Percentiles rank a stretch among this genome's conserved stretches.
These are phyloP conservation scores for Nemania sp. DNA, from an alignment of 2,329 filamentous ascomycete species.

Conservation along the genomic window DNA sequence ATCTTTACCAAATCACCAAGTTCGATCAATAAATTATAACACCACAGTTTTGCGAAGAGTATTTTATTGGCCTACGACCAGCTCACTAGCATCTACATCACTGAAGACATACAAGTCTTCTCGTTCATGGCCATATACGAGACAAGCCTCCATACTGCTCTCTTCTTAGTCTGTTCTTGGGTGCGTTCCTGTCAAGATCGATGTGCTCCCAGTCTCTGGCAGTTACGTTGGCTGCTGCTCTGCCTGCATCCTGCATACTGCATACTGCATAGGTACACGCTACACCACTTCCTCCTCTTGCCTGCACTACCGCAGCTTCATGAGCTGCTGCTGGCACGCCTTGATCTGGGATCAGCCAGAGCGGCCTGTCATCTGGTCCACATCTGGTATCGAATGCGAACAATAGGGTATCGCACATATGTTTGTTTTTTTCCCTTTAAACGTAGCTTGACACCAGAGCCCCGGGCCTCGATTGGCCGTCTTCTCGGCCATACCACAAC, in stretches of 20 bases:
- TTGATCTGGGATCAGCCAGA: conserved; percentile 18
- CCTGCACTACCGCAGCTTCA: conserved; percentile 6
- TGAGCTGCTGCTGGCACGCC: conserved; percentile 4
- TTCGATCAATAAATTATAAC: not conserved
- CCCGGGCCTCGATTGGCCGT: conserved; percentile 16
- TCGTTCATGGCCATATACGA: conserved; percentile 7
- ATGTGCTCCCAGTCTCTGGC: not conserved
- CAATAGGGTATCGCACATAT: conserved; percentile 29
- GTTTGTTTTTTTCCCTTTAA: too few species aligned
- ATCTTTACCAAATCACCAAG: not conserved
- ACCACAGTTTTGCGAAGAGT: too few species aligned
- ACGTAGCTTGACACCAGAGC: conserved; percentile 24
- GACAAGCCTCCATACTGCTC: not conserved
- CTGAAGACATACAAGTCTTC: conserved; percentile 14
- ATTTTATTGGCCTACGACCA: conserved; percentile 18
- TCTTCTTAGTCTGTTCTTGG: conserved; percentile 1
- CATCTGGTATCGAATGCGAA: conserved; percentile 21
- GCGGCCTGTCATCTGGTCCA: conserved; percentile 19
- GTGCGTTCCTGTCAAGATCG: conserved; percentile 12
- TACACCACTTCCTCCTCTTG: conserved; percentile 22
- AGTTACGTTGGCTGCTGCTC: conserved; percentile 4
- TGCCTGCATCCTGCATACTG: conserved; percentile 11
- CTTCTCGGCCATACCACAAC: conserved; percentile 18
- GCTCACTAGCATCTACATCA: conserved; percentile 24
- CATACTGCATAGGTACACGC: too few species aligned